Evolutionary conservation across 306 rosid genomes (phyloP).

Genomic region (Luffa acutangula): DNA sequence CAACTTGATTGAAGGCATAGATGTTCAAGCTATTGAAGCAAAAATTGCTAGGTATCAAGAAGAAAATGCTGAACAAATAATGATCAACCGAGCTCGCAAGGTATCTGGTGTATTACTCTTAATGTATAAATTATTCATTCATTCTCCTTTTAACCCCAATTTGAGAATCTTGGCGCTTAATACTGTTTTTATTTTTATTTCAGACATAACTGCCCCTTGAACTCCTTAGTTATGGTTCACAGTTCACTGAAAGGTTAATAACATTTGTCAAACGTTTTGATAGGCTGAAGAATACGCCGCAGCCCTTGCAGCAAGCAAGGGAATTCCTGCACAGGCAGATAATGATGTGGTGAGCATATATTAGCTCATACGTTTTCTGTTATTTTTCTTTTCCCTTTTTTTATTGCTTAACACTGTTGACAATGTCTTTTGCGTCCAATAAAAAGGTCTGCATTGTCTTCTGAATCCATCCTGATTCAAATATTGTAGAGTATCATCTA

Average conservation of each 20-base stretch:
- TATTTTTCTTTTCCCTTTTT: background rate
- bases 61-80: conserved; percentile 85
- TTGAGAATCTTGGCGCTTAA: background rate
- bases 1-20: conserved; percentile 67
- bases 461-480: background rate
- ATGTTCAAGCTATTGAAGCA: conserved; percentile 59
- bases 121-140: background rate
- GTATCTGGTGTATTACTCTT: conserved; percentile 21
- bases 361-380: background rate
- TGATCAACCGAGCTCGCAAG: conserved; percentile 80
- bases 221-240: background rate
- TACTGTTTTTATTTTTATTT: background rate
- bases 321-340: conserved; percentile 45
- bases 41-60: conserved; percentile 65
- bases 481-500: background rate
- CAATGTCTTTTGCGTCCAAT: background rate
- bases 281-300: conserved; percentile 96
- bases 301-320: conserved; percentile 75
- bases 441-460: background rate
- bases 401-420: background rate
- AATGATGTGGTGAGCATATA: conserved; percentile 50
- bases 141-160: background rate
- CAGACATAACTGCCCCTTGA: background rate
- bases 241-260: conserved; percentile 4
- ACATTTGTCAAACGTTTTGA: conserved; percentile 17